Base-by-base conservation (phyloP, 1,284 basidiomycete genomes). In the Dichomitus squalens region DNA sequence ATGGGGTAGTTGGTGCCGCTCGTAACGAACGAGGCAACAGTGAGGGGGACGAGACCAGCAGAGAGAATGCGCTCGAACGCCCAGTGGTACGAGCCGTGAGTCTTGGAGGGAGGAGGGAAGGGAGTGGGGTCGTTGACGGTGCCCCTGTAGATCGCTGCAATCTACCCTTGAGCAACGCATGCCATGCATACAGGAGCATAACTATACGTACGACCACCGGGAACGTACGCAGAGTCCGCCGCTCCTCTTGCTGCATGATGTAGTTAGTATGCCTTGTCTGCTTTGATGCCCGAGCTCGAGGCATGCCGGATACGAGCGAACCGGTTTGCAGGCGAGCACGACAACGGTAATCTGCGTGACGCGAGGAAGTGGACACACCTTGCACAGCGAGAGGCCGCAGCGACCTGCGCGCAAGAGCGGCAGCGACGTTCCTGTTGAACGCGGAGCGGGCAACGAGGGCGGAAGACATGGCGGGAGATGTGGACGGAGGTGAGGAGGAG, bases 71-170 rank as follows among this genome's bases (percentile, higher is more conserved):
- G 90, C 76, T 99, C 96, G 71, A 98, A 98, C 1, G 94, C 88
- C 96, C 96, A 99, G 82, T 98, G 96, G 76, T 98, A 90, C 2
- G 94, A 96, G 49, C 97, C 96, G 70, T 97, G 92, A 3, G 86
- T 75, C 70, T 85, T 88, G 60, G 84, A 90, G 7, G 94, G 85
- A 23, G 87, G 73, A 29, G 96, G 96, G 81, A 95, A 97, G 20
- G 87, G 77, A 4, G 92, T 93, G 1, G 96, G 93, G 73, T 99
- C 96, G 79, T 99, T 99, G 66, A 96, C 95, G 35, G 93, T 93
- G 57, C 96, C 96, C 75, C 88, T 87, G 79, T 93, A 86, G 74
- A 98, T 87, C 59, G 95, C 95, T 96, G 68, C 25, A 64, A 36
- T 47, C 49, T 33, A 18, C 6, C 25, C 21, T 29, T 49, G n/a